Base-by-base conservation (phyloP, 1,139 yeast species). In the Magnusiomyces suaveolens region DNA sequence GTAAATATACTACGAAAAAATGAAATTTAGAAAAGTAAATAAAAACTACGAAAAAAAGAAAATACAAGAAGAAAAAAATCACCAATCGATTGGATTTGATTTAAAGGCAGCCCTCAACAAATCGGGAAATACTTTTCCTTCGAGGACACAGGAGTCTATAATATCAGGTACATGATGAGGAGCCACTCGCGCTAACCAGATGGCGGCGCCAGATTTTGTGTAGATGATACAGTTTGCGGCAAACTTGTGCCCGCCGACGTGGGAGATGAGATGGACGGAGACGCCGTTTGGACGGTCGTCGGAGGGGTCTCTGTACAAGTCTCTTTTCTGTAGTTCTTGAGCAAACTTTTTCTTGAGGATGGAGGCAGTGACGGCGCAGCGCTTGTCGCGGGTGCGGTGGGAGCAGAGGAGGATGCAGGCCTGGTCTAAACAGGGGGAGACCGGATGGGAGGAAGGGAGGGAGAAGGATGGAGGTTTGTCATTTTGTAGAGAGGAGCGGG, bases 301-400 rank as follows among this genome's bases (percentile, higher is more conserved):
- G 65, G 87, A 95, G 3, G 87, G 83, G 67, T 90, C 97, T 63
- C 97, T 76, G 62, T 80, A 80, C 26, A 85, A 70, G 1, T 82
- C 92, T 46, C 78, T 72, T 18, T 85, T 87, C 51, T 94, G 75
- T 46, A 89, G 72, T 62, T 84, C 78, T n/a, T 77, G 66, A 52
- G 87, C 94, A 69, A 90, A 78, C 61, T 86, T 87, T 60, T 80
- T 82, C 66, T 83, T 84, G 82, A 92, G 78, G 32, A 88, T 78
- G n/a, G 97, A 97, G 0, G 97, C 97, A 0, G 97, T 87, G 48
- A 88, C 73, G 39, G 96, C 97, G 71, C 98, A 92, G 58, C 94
- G 76, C 68, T 88, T 90, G 68, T 92, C 98, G 68, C 97, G 81
- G 3, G 95, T 87, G 52, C 77, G 75, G 69, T 92, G 98, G 0